These are phyloP conservation scores for Neurospora intermedia DNA, from an alignment of 495 filamentous ascomycete species.

Conservation along the genomic window DNA sequence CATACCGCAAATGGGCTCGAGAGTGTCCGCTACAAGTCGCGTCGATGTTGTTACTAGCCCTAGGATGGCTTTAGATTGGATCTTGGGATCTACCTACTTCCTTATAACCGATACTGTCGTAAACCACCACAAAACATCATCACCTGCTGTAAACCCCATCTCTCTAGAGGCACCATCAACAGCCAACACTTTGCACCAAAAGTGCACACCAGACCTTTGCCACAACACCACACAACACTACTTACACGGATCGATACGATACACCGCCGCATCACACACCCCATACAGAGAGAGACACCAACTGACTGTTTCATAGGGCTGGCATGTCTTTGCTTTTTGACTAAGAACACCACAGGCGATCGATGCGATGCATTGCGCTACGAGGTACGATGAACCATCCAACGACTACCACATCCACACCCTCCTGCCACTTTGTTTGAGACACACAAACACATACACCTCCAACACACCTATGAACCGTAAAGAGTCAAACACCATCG, in stretches of 20 bases:
- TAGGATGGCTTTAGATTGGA: no score
- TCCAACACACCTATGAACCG: neutral
- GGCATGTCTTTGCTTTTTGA: neutral
- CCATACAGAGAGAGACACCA: neutral
- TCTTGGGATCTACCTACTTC: no score
- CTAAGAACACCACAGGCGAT: neutral
- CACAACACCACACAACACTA: neutral
- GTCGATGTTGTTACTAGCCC: no score
- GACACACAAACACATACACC: neutral
- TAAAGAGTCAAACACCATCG: neutral
- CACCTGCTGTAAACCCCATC: no score
- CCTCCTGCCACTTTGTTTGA: neutral
- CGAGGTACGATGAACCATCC: neutral
- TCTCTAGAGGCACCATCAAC: no score
- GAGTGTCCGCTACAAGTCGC: no score
- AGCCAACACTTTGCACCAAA: neutral
- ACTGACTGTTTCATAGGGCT: neutral
- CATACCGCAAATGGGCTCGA: no score
- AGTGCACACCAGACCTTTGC: neutral
- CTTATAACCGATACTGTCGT: no score
- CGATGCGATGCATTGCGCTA: neutral
- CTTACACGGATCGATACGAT: neutral
- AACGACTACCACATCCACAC: neutral
- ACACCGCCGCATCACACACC: neutral
- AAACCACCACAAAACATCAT: no score